Percentiles rank a stretch among this genome's conserved stretches.
These are phyloP conservation scores for Haematococcus lacustris DNA, from an alignment of 139 green algal genomes.

Conservation along the genomic window DNA sequence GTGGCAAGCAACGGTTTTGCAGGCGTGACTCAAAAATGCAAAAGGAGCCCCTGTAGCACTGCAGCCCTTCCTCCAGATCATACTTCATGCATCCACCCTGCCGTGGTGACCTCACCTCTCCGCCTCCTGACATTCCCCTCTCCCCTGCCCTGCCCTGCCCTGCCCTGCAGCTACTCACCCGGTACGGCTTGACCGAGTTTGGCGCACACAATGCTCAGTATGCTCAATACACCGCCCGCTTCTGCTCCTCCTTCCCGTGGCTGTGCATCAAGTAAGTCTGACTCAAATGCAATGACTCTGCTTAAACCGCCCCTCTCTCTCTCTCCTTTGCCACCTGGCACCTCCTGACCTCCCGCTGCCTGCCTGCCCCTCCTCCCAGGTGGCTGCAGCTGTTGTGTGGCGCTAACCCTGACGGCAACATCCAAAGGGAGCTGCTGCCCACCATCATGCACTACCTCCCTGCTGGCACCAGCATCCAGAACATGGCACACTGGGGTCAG, in stretches of 20 bases:
- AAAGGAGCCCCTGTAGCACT: background rate
- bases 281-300: background rate
- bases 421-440: slow-evolving; percentile 25
- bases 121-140: no score
- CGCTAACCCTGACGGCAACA: slow-evolving; percentile 14
- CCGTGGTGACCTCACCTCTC: no score
- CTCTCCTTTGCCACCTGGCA: background rate
- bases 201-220: background rate
- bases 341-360: no score
- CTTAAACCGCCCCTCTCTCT: background rate
- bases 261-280: background rate
- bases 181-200: slow-evolving; percentile 3
- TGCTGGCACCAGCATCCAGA: slow-evolving; percentile 37
- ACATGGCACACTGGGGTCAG: slow-evolving; percentile 51
- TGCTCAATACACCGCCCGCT: background rate
- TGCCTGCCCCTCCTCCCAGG: no score
- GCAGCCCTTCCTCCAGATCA: background rate
- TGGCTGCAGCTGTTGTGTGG: slow-evolving; percentile 4
- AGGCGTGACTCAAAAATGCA: no score
- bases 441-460: slow-evolving; percentile 37
- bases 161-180: background rate
- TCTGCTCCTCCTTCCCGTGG: background rate
- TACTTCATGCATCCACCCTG: no score
- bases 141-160: no score
- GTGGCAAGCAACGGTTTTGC: background rate